A percentile compares a stretch with the other conserved stretches of the same genome.
Conservation (phyloP, 352 stramenopile genomes). For the Phytopythium oedochilum region DNA sequence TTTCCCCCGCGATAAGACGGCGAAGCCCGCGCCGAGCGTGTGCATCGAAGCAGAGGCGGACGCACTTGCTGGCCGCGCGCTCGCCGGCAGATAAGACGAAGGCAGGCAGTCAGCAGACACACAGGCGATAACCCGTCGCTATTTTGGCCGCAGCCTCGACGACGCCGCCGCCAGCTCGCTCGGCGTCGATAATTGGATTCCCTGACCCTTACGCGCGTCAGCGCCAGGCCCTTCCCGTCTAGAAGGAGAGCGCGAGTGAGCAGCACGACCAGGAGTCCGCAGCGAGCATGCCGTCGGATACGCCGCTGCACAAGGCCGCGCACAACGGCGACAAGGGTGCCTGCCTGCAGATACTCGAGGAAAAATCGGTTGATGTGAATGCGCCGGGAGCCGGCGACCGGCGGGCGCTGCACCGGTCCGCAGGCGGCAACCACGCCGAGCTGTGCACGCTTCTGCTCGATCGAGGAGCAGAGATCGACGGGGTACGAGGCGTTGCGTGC, state of each 20-base stretch:
- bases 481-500: slow-evolving; percentile 27
- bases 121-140: neutral
- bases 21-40: neutral
- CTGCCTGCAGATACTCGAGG: slow-evolving; percentile 84
- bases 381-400: slow-evolving; percentile 81
- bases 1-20: slow-evolving; percentile 3
- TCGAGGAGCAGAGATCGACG: slow-evolving; percentile 84
- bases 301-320: slow-evolving; percentile 86
- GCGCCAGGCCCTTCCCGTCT: neutral
- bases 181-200: neutral
- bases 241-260: neutral
- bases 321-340: slow-evolving; percentile 89
- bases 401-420: slow-evolving; percentile 83
- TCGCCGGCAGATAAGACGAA: neutral
- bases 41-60: neutral
- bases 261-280: neutral
- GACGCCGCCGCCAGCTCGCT: neutral
- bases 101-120: too few species aligned
- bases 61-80: neutral
- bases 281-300: slow-evolving; percentile 80
- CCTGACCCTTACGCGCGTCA: neutral
- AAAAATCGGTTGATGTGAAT: slow-evolving; percentile 88
- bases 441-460: slow-evolving; percentile 84
- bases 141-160: neutral
- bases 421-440: slow-evolving; percentile 86